phyloP scores from a whole-genome alignment of 768 basidiomycete species.

The Mycena maculata region DNA sequence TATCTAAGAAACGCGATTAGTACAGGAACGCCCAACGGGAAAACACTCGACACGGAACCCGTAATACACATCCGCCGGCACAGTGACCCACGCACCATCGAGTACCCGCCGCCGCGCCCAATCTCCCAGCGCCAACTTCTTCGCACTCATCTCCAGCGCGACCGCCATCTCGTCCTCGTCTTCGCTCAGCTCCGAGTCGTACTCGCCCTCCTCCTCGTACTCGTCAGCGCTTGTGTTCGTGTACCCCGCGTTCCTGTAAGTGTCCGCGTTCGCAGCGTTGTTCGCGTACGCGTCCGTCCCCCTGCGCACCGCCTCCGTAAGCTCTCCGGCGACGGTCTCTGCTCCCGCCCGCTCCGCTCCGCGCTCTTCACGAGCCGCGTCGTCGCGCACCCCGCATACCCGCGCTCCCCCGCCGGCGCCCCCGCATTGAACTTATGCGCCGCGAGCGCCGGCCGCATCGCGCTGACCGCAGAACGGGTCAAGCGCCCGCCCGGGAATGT shows the following conservation, averaged over 20 bases:
- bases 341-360: constrained; percentile 7
- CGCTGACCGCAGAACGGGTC: neutral
- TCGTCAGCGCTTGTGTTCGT: neutral
- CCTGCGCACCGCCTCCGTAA: neutral
- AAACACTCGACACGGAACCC: constrained; percentile 41
- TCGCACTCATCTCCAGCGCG: constrained; percentile 40
- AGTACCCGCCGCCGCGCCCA: constrained; percentile 79
- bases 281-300: neutral
- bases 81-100: constrained; percentile 82
- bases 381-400: constrained; percentile 2
- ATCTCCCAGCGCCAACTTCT: constrained; percentile 62
- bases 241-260: constrained; percentile 22
- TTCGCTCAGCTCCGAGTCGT: constrained; percentile 51
- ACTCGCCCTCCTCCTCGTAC: constrained; percentile 54
- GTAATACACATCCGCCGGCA: constrained; percentile 81
- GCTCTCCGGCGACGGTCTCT: constrained; percentile 10
- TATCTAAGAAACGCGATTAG: constrained; percentile 21
- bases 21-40: constrained; percentile 45
- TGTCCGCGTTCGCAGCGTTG: constrained; percentile 14
- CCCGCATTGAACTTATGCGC: too few species aligned
- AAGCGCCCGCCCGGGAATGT: neutral
- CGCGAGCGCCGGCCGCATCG: too few species aligned
- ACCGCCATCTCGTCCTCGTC: constrained; percentile 66
- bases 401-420: too few species aligned
- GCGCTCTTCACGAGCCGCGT: constrained; percentile 29